Conservation (phyloP, 495 filamentous ascomycete species). For the Tuber microsphaerosporum region DNA sequence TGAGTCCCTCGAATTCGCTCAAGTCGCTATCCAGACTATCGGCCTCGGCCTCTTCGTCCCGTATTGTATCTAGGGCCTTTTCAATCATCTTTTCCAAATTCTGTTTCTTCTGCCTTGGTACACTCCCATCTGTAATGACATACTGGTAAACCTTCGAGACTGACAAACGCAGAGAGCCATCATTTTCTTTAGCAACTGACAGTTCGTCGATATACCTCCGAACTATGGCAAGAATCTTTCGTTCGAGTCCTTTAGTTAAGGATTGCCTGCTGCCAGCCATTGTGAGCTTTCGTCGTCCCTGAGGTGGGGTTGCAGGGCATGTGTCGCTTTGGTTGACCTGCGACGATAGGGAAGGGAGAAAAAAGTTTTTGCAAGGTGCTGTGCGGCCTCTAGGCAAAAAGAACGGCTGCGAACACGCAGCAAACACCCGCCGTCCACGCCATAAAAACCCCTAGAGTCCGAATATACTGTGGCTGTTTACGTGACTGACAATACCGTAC, state of each 20-base stretch:
- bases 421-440: neutral
- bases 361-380: neutral
- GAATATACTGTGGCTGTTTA: neutral
- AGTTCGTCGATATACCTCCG: conserved; percentile 36
- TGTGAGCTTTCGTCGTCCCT: neutral
- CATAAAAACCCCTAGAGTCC: neutral
- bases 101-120: conserved; percentile 36
- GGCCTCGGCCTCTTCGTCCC: conserved; percentile 51
- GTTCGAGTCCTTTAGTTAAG: conserved; percentile 30
- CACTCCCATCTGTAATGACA: conserved; percentile 26
- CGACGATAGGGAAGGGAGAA: neutral
- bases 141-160: conserved; percentile 36
- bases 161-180: conserved; percentile 20
- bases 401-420: neutral
- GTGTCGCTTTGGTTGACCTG: neutral
- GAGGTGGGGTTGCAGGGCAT: neutral
- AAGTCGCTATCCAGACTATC: conserved; percentile 41
- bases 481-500: too few species aligned
- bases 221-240: conserved; percentile 34
- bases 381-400: neutral
- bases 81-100: conserved; percentile 80
- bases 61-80: conserved; percentile 67
- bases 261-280: conserved; percentile 30
- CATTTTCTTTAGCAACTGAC: conserved; percentile 19
- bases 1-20: conserved; percentile 59